phyloP scores from a whole-genome alignment of 495 filamentous ascomycete species.

The Daldinia grandis region DNA sequence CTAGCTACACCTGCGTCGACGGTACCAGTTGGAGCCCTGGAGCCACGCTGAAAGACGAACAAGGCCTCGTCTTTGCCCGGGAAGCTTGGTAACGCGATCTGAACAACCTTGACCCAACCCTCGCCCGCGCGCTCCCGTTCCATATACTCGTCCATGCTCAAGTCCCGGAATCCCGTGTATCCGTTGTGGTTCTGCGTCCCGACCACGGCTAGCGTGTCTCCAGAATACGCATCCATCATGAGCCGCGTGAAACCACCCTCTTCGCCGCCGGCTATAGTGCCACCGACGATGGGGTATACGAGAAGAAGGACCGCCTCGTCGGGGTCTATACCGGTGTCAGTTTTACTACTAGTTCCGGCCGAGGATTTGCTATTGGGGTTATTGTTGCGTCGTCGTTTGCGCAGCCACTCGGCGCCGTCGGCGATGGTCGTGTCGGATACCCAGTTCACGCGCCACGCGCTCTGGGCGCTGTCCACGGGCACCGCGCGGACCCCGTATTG shows the following conservation, averaged over 20 bases:
- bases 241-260: slow-evolving; percentile 60
- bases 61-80: slow-evolving; percentile 65
- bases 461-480: slow-evolving; percentile 62
- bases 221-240: slow-evolving; percentile 62
- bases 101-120: slow-evolving; percentile 52
- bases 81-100: slow-evolving; percentile 62
- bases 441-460: slow-evolving; percentile 66
- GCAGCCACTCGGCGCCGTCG: slow-evolving; percentile 59
- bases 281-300: slow-evolving; percentile 68
- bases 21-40: slow-evolving; percentile 30
- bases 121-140: slow-evolving; percentile 50
- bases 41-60: slow-evolving; percentile 57
- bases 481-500: slow-evolving; percentile 49
- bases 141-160: slow-evolving; percentile 66
- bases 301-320: slow-evolving; percentile 61
- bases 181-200: slow-evolving; percentile 71
- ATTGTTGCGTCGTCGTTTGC: background rate
- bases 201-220: slow-evolving; percentile 65
- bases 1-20: background rate
- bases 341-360: background rate
- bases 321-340: slow-evolving; percentile 40
- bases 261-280: slow-evolving; percentile 43
- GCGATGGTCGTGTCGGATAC: slow-evolving; percentile 61
- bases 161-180: slow-evolving; percentile 66
- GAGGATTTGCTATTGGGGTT: background rate